Base-by-base conservation (phyloP, 371 early-diverging fungal species). In the Mortierella sp. region DNA sequence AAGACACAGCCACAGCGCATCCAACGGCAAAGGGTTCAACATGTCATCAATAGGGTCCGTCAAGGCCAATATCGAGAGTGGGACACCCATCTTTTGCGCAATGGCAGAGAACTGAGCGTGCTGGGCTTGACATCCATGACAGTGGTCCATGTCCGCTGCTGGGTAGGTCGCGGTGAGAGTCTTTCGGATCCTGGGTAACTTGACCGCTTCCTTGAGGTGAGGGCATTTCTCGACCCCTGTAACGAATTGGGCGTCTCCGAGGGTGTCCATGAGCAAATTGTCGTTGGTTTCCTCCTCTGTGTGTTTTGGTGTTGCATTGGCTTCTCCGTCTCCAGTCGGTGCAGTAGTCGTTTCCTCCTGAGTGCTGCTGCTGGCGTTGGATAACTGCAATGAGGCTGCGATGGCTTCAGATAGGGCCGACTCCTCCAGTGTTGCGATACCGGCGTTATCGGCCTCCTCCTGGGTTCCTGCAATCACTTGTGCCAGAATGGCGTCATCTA, bases 1-100 rank as follows among this genome's bases (percentile, higher is more conserved):
- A 54, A 86, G 57, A 75, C 86, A 86, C 19, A 86, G 57, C 82
- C 76, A 82, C 6, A 79, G 28, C 19, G 74, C 46, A n/a, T 75
- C 64, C 28, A 73, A 40, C 1, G 81, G 34, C 24, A 80, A 37
- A 5, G 70, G 54, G 5, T 76, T 61, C 5, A 46, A 19, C 64
- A 59, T 8, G 34, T 70, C 19, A 13, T 51, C 53, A 19, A 51
- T 28, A 6, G 64, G 37, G 2, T 50, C 43, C 10, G 28, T 21
- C 13, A 46, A 28, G 6, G 40, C 28, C 59, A 46, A 28, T 5
- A 43, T 16, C 9, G 67, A 34, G 0, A 64, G 67, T 5, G 67
- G 24, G 24, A 64, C 37, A 0, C 48, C 19, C 64, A 75, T 21
- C 28, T 28, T 28, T 37, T 50, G 50, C 13, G 34, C 40, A 10